Evolutionary conservation across 1,284 basidiomycete genomes (phyloP), one percentile per base, ranked within the genome.

Genomic region (Ceratobasidium sp.): DNA sequence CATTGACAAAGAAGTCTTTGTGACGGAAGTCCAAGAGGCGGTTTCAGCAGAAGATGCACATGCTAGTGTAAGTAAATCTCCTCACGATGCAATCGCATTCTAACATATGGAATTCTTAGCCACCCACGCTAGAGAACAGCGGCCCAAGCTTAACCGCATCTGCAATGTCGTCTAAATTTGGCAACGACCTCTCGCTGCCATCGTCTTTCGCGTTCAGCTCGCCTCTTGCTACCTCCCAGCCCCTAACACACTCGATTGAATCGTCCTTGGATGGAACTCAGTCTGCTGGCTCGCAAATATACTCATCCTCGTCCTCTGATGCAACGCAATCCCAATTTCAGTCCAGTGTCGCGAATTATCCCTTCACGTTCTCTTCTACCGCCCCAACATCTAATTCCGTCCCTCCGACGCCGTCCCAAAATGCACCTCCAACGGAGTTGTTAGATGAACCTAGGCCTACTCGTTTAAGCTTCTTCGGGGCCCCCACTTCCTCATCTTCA

Each of bases 121-220:
- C 69, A 9, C 15, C 69, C 41, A 7, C 51, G 29, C 15, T 29
- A 14, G 48, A 60, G 69, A 24, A n/a, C 19, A 29, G 22, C 41
- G 11, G 15, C 7, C 47, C 56, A 50, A 36, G 47, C 15, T 8
- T 48, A 15, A 31, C 47, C 22, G 27, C 57, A 19, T 72, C 47
- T 44, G 36, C 44, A 29, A 54, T 44, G 15, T 69, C 66, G 2
- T 45, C 66, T n/a, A 57, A 48, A 48, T 56, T 72, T 17, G 69
- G 47, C 1, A 60, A 51, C 19, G 69, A 72, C 45, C 24, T 60
- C 14, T 72, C 69, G 31, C 41, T 72, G 5, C 69, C 69, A 17
- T 60, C 54, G 27, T 72, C 69, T 36, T 72, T 60, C 60, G 69
- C 69, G 2, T 72, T 72, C 41, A 72, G 69, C 22, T 72, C 69